Evolutionary conservation across 176 grass and related monocot species (phyloP).

Genomic region (Aegilops longissima): DNA sequence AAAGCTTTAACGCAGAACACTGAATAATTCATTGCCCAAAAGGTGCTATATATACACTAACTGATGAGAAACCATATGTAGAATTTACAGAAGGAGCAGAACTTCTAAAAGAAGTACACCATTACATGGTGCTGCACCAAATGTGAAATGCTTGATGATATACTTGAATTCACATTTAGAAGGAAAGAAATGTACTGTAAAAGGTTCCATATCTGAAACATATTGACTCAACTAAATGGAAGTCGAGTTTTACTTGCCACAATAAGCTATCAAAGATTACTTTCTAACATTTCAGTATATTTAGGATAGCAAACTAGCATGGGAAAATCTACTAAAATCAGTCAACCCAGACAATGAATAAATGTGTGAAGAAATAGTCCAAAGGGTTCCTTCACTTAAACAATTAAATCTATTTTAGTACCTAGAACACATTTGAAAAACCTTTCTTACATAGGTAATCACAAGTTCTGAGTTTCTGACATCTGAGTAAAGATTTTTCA

Average conservation of each 20-base stretch:
- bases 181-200: background rate
- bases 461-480: background rate
- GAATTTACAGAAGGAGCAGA: background rate
- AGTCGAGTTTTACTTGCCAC: background rate
- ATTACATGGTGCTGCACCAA: background rate
- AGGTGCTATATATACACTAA: background rate
- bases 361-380: background rate
- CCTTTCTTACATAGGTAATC: background rate
- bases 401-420: background rate
- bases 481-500: background rate
- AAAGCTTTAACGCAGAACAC: constrained; percentile 10
- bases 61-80: background rate
- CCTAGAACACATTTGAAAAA: background rate
- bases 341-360: background rate
- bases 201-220: background rate
- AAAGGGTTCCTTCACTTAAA: background rate
- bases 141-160: background rate
- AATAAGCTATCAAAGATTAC: background rate
- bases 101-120: background rate
- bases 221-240: background rate
- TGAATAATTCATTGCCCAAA: background rate
- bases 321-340: background rate
- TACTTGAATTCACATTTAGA: constrained; percentile 1
- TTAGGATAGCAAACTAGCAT: background rate
- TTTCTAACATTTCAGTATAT: background rate